Conservation (phyloP, 1,284 basidiomycete species). For the Fomitopsis palustris region DNA sequence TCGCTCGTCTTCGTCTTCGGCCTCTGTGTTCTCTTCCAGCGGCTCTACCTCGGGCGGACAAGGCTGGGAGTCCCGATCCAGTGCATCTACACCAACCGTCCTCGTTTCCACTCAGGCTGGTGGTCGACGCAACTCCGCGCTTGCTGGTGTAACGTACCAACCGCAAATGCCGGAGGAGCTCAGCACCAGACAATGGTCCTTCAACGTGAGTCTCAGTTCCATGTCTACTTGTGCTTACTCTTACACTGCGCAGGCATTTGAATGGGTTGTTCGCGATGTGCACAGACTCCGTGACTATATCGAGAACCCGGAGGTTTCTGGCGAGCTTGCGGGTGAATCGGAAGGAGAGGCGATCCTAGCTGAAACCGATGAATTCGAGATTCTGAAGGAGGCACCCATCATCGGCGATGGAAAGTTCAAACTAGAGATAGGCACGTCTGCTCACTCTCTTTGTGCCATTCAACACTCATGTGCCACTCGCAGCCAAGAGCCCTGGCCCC, state of each 20-base stretch:
- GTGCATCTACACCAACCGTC: slow-evolving; percentile 23
- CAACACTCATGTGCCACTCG: not conserved
- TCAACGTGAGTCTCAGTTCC: slow-evolving; percentile 40
- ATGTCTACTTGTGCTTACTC: not conserved
- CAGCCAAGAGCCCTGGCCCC: slow-evolving; percentile 17
- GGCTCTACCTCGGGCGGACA: slow-evolving; percentile 20
- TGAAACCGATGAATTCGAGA: slow-evolving; percentile 46
- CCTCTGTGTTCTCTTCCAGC: slow-evolving; percentile 25
- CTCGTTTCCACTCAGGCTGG: slow-evolving; percentile 17
- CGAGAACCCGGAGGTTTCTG: slow-evolving; percentile 25
- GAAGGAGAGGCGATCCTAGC: not conserved
- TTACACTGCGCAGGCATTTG: slow-evolving; percentile 47
- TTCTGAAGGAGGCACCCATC: slow-evolving; percentile 59
- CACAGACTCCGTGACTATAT: slow-evolving; percentile 52
- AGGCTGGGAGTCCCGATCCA: slow-evolving; percentile 27
- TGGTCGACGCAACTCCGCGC: slow-evolving; percentile 14
- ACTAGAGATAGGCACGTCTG: slow-evolving; percentile 54
- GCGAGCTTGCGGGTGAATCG: slow-evolving; percentile 6
- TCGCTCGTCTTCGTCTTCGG: slow-evolving; percentile 31
- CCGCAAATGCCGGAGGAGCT: slow-evolving; percentile 31
- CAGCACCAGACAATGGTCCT: slow-evolving; percentile 59
- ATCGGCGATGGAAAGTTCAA: slow-evolving; percentile 75
- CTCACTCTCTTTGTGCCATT: not conserved
- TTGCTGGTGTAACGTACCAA: slow-evolving; percentile 14
- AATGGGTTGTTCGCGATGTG: slow-evolving; percentile 61